phyloP scores from a whole-genome alignment of 805 yeast genomes.

The Soucietia sequanensis region DNA sequence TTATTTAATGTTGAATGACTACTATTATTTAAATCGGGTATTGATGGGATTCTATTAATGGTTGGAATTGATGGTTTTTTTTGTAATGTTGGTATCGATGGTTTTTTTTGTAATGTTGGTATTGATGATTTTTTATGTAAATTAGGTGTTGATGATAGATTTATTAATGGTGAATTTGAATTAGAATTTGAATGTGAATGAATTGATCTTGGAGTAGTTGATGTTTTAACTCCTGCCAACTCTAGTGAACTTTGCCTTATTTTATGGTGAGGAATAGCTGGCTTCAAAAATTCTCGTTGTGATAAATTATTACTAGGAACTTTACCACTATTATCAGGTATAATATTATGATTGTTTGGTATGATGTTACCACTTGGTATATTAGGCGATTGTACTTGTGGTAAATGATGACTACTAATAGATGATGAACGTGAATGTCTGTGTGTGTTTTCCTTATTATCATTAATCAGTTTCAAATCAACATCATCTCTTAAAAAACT shows the following conservation, averaged over 20 bases:
- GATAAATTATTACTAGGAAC: neutral
- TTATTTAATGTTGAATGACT: slow-evolving; percentile 9
- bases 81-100: slow-evolving; percentile 14
- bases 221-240: slow-evolving; percentile 32
- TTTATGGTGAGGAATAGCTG: slow-evolving; percentile 23
- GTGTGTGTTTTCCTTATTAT: slow-evolving; percentile 1
- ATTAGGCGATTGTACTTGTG: neutral
- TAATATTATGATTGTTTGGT: neutral
- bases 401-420: neutral
- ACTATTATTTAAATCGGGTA: slow-evolving; percentile 8
- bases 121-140: slow-evolving; percentile 11
- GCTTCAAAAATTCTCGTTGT: slow-evolving; percentile 19
- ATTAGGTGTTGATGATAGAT: slow-evolving; percentile 10
- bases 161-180: too few relatives aligned
- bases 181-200: too few relatives aligned
- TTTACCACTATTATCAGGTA: neutral
- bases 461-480: slow-evolving; percentile 1
- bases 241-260: slow-evolving; percentile 30
- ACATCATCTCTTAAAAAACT: slow-evolving; percentile 20
- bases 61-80: slow-evolving; percentile 17
- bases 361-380: neutral
- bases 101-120: slow-evolving; percentile 16
- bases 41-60: slow-evolving; percentile 15
- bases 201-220: slow-evolving; percentile 3
- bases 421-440: neutral